Evolutionary conservation across 116 monocot genomes (phyloP).

Genomic region (Zostera marina): DNA sequence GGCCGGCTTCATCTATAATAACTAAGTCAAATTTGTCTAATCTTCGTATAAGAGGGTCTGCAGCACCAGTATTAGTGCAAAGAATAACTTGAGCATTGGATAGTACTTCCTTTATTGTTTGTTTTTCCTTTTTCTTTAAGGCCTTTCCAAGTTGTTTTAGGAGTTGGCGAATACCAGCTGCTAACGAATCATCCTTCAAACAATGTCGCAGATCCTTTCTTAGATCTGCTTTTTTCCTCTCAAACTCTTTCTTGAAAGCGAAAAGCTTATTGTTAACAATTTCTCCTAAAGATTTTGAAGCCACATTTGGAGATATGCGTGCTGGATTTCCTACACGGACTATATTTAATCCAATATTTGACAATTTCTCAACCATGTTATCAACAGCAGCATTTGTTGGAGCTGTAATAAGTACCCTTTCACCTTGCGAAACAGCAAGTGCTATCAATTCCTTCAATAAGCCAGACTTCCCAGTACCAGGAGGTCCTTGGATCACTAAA

Average conservation of each 20-base stretch:
- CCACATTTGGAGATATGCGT: conserved; percentile 55
- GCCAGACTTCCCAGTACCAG: conserved; percentile 84
- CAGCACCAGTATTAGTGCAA: conserved; percentile 80
- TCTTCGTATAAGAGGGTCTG: conserved; percentile 68
- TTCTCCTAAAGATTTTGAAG: conserved; percentile 73
- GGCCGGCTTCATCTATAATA: conserved; percentile 86
- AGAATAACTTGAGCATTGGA: conserved; percentile 69
- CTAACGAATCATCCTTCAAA: conserved; percentile 86
- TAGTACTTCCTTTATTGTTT: conserved; percentile 68
- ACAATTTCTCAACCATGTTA: conserved; percentile 89
- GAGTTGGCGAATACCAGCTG: conserved; percentile 85
- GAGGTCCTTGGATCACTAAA: conserved; percentile 73
- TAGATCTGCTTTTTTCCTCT: conserved; percentile 77
- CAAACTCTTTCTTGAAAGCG: conserved; percentile 69
- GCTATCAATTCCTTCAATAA: conserved; percentile 61
- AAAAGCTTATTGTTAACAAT: conserved; percentile 65
- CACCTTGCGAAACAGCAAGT: conserved; percentile 71
- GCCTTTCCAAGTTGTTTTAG: conserved; percentile 85
- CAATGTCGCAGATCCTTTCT: conserved; percentile 82
- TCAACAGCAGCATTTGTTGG: conserved; percentile 96
- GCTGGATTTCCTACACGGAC: conserved; percentile 93
- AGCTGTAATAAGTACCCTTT: conserved; percentile 82
- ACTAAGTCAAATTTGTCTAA: conserved; percentile 71
- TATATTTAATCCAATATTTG: conserved; percentile 35
- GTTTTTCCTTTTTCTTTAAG: conserved; percentile 88